Evolutionary conservation across 441 rosid genomes (phyloP), one percentile per base, ranked within the genome.

Genomic region (Manihot esculenta): DNA sequence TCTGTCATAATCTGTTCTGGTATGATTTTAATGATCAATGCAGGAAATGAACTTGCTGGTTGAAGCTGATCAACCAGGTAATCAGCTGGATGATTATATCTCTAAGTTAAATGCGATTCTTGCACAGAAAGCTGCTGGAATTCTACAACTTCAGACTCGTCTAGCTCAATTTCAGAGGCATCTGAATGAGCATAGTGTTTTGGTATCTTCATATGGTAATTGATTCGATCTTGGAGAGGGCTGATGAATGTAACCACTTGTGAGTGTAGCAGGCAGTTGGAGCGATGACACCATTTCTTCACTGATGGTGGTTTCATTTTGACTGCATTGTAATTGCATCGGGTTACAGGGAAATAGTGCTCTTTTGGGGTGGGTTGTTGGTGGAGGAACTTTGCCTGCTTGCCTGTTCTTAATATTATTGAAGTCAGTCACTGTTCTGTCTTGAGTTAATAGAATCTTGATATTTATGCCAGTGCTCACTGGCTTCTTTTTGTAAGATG

Each of bases 21-120:
- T 55, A 18, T 41, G 15, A 51, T 33, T 60, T 57, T 61, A 9
- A 51, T 21, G 75, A 55, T 61, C 50, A 20, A 23, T 50, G 82
- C 78, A 91, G 97, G 97, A 91, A 80, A 91, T 91, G 97, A 80
- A 85, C 72, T 73, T 91, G 71, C 81, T 91, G 8, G 87, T 82
- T 69, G 86, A 89, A 84, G 97, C 86, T 50, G 92, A 91, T 77
- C 86, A 88, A 81, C 98, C 97, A 0, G 97, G 96, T 72, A 93
- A 93, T 79, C 96, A 87, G 71, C 85, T 93, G 38, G 94, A 91
- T 72, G 88, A 82, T 71, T 93, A 91, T 77, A 73, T 93, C 51
- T 79, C 88, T 15, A 91, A 84, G 71, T 77, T 91, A 60, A 86
- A 89, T 77, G 73, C 82, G 70, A 86, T 89, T 73, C 90, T 91